Conservation (phyloP, 208 protist genomes). For the Phytomonas serpens region DNA sequence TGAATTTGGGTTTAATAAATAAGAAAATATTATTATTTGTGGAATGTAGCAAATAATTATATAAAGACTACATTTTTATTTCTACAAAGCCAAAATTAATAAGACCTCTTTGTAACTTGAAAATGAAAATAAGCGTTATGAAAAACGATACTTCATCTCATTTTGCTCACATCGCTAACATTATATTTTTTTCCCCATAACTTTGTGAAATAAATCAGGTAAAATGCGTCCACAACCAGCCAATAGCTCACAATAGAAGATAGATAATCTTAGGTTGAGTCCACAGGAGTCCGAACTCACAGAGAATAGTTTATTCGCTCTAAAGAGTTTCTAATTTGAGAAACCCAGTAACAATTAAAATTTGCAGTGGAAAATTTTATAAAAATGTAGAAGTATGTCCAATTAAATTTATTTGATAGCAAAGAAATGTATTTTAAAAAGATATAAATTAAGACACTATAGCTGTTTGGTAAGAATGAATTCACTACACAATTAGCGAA, state of each 20-base stretch:
- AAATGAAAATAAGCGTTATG: background rate
- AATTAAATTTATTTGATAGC: no score
- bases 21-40: background rate
- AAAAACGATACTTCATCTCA: background rate
- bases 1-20: background rate
- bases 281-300: background rate
- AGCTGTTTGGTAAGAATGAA: no score
- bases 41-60: background rate
- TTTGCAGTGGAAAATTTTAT: background rate
- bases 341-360: background rate
- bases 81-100: background rate
- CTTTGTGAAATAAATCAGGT: background rate
- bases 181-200: background rate
- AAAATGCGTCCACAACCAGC: background rate
- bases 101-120: background rate
- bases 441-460: no score
- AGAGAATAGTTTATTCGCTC: background rate
- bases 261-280: background rate
- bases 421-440: no score
- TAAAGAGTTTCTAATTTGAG: background rate
- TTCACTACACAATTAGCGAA: no score
- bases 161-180: background rate
- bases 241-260: background rate
- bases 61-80: background rate
- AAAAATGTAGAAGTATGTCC: no score